Conservation (phyloP, 306 rosid species). For the Quercus ilex region DNA sequence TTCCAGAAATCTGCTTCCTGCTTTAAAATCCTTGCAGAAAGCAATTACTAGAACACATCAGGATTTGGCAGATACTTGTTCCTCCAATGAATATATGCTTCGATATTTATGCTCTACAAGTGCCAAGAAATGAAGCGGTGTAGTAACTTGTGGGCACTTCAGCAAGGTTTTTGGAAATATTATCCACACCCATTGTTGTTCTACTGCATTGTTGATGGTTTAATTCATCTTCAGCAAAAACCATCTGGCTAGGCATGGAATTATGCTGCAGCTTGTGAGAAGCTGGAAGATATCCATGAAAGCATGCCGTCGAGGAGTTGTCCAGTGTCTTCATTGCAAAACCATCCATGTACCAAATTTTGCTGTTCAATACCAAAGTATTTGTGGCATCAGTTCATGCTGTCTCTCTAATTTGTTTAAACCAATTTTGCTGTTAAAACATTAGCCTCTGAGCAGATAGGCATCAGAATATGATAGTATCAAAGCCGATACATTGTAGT, state of each 20-base stretch:
- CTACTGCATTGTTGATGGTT: background rate
- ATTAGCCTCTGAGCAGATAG: background rate
- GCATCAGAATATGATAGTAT: background rate
- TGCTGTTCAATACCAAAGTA: background rate
- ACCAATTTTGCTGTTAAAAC: background rate
- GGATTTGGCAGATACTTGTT: slow-evolving; percentile 84
- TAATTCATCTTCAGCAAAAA: background rate
- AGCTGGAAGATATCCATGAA: background rate
- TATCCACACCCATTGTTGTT: background rate
- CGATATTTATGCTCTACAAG: slow-evolving; percentile 61
- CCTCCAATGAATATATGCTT: slow-evolving; percentile 83
- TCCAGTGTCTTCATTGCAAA: background rate
- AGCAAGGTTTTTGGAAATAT: background rate
- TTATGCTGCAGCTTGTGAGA: background rate
- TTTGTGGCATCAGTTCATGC: background rate
- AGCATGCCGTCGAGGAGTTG: background rate
- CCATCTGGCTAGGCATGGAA: background rate
- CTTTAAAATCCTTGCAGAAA: slow-evolving; percentile 77
- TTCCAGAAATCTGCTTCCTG: slow-evolving; percentile 68
- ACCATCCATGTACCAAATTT: background rate
- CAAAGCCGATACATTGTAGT: background rate
- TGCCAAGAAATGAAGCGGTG: slow-evolving; percentile 37
- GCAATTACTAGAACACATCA: slow-evolving; percentile 74
- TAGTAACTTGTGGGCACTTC: background rate
- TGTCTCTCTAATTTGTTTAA: background rate